These are phyloP conservation scores for Verticillium nubilum DNA, from an alignment of 2,329 filamentous ascomycete species.

Conservation along the genomic window DNA sequence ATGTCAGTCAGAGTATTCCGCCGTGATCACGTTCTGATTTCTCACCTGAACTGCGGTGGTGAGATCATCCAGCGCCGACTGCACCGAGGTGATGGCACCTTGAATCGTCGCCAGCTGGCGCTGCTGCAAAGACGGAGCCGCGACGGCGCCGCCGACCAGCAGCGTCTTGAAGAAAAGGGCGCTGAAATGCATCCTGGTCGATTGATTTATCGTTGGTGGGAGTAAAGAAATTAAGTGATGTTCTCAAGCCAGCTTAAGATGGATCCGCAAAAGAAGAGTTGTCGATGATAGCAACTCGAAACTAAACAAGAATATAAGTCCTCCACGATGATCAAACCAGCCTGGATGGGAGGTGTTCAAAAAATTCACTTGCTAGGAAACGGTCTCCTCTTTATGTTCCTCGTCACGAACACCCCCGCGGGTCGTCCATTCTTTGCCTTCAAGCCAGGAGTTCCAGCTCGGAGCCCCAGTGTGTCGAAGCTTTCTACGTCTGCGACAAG, in stretches of 20 bases:
- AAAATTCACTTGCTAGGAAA: not conserved
- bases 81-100: conserved; percentile 52
- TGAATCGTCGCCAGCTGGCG: conserved; percentile 51
- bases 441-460: not conserved
- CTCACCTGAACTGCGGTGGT: conserved; percentile 16
- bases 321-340: not conserved
- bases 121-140: conserved; percentile 22
- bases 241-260: conserved; percentile 1
- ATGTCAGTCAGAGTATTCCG: not conserved
- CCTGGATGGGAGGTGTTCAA: not conserved
- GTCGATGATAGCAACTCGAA: not conserved
- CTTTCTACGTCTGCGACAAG: not conserved
- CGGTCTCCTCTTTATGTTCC: not conserved
- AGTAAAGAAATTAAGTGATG: not conserved
- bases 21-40: not conserved
- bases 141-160: conserved; percentile 40
- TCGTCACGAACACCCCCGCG: not conserved
- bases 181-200: conserved; percentile 17
- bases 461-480: not conserved
- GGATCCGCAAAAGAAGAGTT: not conserved
- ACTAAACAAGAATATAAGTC: not conserved
- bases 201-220: not conserved
- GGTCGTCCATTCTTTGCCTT: not conserved
- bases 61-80: conserved; percentile 52
- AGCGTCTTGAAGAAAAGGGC: conserved; percentile 43